Evolutionary conservation across 257 asterid species (phyloP).

Genomic region (Solanum commersonii): DNA sequence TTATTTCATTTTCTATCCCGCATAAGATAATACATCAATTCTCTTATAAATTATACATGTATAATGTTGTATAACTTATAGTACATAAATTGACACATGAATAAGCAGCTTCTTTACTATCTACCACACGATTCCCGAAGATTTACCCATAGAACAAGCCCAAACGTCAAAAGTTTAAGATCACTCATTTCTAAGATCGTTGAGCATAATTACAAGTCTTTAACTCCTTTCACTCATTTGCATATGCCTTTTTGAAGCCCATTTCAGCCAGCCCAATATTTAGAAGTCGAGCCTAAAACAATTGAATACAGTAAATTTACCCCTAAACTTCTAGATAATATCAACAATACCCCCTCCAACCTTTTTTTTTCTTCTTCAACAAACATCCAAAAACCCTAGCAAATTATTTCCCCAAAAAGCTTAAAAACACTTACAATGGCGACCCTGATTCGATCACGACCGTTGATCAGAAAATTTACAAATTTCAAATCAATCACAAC

Average conservation of each 20-base stretch:
- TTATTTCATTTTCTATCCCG: neutral
- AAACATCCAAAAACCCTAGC: neutral
- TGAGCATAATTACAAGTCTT: neutral
- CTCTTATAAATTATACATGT: neutral
- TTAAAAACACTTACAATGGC: slow-evolving; percentile 29
- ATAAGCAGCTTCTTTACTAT: neutral
- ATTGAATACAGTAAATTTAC: neutral
- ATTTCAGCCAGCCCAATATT: neutral
- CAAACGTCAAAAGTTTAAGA: neutral
- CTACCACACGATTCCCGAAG: neutral
- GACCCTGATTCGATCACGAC: slow-evolving; percentile 43
- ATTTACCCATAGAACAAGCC: neutral
- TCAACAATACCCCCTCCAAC: neutral
- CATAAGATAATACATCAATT: neutral
- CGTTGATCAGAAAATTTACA: slow-evolving; percentile 13
- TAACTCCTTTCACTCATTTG: no score
- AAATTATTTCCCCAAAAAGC: neutral
- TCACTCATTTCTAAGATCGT: neutral
- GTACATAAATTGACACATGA: neutral
- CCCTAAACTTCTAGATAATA: neutral
- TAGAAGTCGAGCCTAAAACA: neutral
- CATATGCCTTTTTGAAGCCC: neutral
- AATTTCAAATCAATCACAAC: slow-evolving; percentile 56
- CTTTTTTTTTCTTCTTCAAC: neutral
- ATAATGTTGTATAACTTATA: neutral